These are phyloP conservation scores for Avena atlantica DNA, from an alignment of 176 grass and related monocot genomes.

Conservation along the genomic window DNA sequence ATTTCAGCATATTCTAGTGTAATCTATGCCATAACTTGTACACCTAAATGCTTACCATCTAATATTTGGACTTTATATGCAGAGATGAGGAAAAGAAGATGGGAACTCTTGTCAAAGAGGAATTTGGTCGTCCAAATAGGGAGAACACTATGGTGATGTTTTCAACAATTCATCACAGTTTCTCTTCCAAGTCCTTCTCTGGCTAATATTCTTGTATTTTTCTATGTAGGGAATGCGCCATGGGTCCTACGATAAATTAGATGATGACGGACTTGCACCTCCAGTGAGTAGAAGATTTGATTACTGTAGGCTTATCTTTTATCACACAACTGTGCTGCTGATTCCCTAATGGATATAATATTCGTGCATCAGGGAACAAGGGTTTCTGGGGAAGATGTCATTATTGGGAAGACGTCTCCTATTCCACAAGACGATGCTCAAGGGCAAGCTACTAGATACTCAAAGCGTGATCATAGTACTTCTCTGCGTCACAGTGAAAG, in stretches of 20 bases:
- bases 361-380: conserved; percentile 87
- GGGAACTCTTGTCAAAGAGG: conserved; percentile 97
- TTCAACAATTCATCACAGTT: conserved; percentile 19
- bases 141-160: conserved; percentile 90
- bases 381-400: conserved; percentile 96
- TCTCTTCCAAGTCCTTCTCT: background rate
- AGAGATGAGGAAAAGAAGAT: conserved; percentile 99
- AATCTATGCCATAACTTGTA: conserved; percentile 11
- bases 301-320: conserved; percentile 29
- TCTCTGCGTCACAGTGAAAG: conserved; percentile 93
- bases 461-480: conserved; percentile 92
- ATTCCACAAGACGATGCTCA: conserved; percentile 97
- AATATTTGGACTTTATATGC: conserved; percentile 9
- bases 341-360: conserved; percentile 29
- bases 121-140: conserved; percentile 94
- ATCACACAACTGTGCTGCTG: background rate
- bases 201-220: conserved; percentile 33
- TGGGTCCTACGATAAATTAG: conserved; percentile 98
- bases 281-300: conserved; percentile 61
- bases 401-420: conserved; percentile 97
- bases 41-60: conserved; percentile 30
- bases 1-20: conserved; percentile 29
- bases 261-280: conserved; percentile 98
- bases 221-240: conserved; percentile 87
- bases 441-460: conserved; percentile 89